Conservation (phyloP, 495 filamentous ascomycete genomes). For the Daldinia decipiens region DNA sequence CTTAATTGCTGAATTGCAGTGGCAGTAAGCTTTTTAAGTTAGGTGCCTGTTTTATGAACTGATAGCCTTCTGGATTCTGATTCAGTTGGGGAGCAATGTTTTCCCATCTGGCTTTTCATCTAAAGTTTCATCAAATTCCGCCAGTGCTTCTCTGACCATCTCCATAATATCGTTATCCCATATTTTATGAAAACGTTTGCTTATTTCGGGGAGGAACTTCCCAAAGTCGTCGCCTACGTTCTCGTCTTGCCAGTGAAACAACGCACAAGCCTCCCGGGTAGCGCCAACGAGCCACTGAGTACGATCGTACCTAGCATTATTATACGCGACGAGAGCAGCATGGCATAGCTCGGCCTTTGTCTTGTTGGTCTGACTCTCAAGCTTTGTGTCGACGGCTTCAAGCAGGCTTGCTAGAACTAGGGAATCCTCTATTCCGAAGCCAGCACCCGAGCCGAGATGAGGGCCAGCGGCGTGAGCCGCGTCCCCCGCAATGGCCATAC, state of each 20-base stretch:
- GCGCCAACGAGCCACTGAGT: constrained; percentile 51
- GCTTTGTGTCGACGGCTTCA: constrained; percentile 38
- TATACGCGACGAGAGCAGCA: constrained; percentile 52
- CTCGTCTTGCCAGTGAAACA: constrained; percentile 55
- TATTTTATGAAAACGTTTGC: constrained; percentile 48
- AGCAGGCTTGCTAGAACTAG: constrained; percentile 57
- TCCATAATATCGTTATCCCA: constrained; percentile 54
- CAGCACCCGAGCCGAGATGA: constrained; percentile 65
- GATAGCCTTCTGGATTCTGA: not conserved
- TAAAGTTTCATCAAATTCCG: constrained; percentile 23
- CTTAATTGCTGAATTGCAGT: not conserved
- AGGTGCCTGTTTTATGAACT: not conserved
- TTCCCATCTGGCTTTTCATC: not conserved
- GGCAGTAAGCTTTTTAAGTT: not conserved
- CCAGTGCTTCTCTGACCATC: constrained; percentile 44
- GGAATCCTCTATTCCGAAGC: constrained; percentile 66
- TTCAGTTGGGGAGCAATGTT: constrained; percentile 11
- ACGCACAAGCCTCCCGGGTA: constrained; percentile 50
- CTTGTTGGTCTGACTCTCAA: constrained; percentile 1
- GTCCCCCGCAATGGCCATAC: constrained; percentile 61
- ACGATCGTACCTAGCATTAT: constrained; percentile 50
- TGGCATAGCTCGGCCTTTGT: constrained; percentile 37
- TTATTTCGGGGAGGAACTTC: constrained; percentile 48
- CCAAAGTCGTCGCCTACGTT: constrained; percentile 44
- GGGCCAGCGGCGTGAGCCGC: constrained; percentile 55